Percentiles rank a stretch among this genome's conserved stretches.
These are phyloP conservation scores for Aureobasidium namibiae DNA, from an alignment of 2,329 filamentous ascomycete species.

Conservation along the genomic window DNA sequence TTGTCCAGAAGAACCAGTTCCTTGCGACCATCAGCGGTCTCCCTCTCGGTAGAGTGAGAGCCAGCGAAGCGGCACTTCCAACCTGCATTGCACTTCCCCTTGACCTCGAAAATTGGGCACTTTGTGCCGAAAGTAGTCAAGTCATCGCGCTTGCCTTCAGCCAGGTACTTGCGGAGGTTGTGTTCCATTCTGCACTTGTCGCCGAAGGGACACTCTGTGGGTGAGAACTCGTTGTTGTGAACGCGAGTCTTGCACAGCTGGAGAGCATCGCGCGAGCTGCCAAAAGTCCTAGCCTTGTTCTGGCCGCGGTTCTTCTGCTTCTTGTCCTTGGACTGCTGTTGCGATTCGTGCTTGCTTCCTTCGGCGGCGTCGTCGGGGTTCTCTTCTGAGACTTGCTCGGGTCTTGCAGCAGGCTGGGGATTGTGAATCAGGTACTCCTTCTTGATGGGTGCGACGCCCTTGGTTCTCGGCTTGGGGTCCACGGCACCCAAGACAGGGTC, in stretches of 20 bases:
- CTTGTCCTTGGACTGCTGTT: slow-evolving; percentile 35
- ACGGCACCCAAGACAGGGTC: slow-evolving; percentile 18
- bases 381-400: slow-evolving; percentile 11
- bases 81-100: slow-evolving; percentile 70
- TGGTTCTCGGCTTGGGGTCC: slow-evolving; percentile 30
- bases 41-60: slow-evolving; percentile 77
- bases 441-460: slow-evolving; percentile 63
- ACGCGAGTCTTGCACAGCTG: slow-evolving; percentile 69
- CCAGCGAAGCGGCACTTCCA: slow-evolving; percentile 92
- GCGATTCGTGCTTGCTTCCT: slow-evolving; percentile 36
- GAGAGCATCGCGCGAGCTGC: slow-evolving; percentile 67
- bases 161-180: slow-evolving; percentile 76
- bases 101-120: slow-evolving; percentile 72
- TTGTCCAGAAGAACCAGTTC: slow-evolving; percentile 67
- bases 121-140: slow-evolving; percentile 65
- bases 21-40: slow-evolving; percentile 68
- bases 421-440: slow-evolving; percentile 50
- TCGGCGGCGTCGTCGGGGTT: slow-evolving; percentile 38
- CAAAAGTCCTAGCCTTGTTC: slow-evolving; percentile 76
- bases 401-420: slow-evolving; percentile 17
- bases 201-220: slow-evolving; percentile 64
- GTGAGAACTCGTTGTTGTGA: slow-evolving; percentile 71
- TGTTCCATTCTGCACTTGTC: slow-evolving; percentile 76
- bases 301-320: slow-evolving; percentile 60
- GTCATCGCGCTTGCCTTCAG: slow-evolving; percentile 72